These are phyloP conservation scores for Ogataea ramenticola DNA, from an alignment of 805 yeast species.

Conservation along the genomic window DNA sequence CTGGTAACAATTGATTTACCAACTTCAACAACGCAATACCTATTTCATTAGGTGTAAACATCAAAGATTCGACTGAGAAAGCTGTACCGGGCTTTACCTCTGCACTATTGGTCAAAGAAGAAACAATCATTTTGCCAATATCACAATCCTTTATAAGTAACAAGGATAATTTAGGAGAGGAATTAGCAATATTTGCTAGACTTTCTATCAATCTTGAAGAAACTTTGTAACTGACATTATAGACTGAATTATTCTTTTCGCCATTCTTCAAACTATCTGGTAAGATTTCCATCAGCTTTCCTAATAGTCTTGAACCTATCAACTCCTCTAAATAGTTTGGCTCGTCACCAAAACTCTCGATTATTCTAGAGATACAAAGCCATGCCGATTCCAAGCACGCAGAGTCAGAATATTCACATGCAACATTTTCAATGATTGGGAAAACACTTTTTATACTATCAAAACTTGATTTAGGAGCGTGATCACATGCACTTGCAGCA, in stretches of 20 bases:
- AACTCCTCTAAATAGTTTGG: constrained; percentile 40
- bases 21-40: constrained; percentile 47
- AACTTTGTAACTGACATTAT: constrained; percentile 27
- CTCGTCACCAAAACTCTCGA: constrained; percentile 39
- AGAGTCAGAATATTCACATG: constrained; percentile 48
- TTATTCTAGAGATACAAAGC: constrained; percentile 52
- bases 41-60: constrained; percentile 67
- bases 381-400: constrained; percentile 58
- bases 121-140: constrained; percentile 38
- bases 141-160: constrained; percentile 40
- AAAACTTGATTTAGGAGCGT: constrained; percentile 37
- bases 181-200: constrained; percentile 33
- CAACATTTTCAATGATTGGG: constrained; percentile 51
- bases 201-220: constrained; percentile 38
- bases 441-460: constrained; percentile 47
- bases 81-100: not conserved
- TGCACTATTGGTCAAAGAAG: constrained; percentile 36
- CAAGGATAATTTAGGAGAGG: constrained; percentile 35
- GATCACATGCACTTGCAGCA: constrained; percentile 61
- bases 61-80: constrained; percentile 59
- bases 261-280: constrained; percentile 23
- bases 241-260: constrained; percentile 9
- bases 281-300: constrained; percentile 20
- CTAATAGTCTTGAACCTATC: constrained; percentile 27
- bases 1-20: constrained; percentile 53